These are phyloP conservation scores for Theobroma cacao DNA, from an alignment of 345 rosid species.

Conservation along the genomic window DNA sequence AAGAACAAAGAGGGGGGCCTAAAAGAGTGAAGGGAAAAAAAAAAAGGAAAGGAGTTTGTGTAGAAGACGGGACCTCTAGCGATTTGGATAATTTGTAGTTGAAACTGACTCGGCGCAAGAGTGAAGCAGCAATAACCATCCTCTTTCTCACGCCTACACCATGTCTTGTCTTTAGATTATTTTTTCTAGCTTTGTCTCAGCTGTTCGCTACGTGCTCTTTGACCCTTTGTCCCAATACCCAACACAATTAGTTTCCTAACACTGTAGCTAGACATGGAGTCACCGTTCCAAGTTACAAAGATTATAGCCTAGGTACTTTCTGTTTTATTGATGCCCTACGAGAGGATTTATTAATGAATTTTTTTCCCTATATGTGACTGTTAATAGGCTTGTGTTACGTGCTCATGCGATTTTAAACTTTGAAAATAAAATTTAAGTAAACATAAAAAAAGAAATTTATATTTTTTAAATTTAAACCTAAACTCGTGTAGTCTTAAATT, in stretches of 20 bases:
- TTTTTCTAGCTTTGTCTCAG: not conserved
- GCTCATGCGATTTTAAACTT: no score
- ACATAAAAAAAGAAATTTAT: no score
- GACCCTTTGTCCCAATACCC: not conserved
- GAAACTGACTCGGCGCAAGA: constrained; percentile 3
- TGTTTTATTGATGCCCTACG: no score
- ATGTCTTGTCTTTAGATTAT: not conserved
- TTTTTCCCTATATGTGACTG: no score
- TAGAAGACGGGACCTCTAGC: not conserved
- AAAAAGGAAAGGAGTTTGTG: not conserved
- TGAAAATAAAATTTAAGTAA: no score
- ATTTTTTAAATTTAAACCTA: no score
- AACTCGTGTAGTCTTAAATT: no score
- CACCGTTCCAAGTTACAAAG: not conserved
- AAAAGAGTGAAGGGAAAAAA: not conserved
- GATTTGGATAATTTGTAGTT: not conserved
- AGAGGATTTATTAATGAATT: no score
- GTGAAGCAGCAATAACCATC: not conserved
- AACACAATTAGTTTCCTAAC: not conserved
- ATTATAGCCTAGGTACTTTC: no score
- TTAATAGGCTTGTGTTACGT: no score
- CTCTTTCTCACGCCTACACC: not conserved
- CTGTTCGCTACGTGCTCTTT: not conserved
- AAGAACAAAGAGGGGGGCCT: not conserved
- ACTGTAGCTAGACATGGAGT: not conserved